phyloP scores from a whole-genome alignment of 1,139 yeast genomes.

The Pichia norvegensis region DNA sequence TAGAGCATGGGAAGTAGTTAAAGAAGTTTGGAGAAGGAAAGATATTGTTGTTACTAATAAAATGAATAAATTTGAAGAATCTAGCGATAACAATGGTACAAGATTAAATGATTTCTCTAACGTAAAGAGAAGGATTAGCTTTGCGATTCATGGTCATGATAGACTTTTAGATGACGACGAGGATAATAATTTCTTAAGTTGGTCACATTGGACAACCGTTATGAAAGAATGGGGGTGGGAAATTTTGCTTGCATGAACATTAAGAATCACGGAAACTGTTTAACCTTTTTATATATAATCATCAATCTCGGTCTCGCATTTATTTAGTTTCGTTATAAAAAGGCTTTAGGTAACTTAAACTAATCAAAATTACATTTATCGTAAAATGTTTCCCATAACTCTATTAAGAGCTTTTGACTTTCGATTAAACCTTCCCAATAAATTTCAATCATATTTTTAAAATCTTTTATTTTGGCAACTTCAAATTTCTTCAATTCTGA shows the following conservation, averaged over 20 bases:
- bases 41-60: constrained; percentile 33
- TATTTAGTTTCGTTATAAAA: neutral
- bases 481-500: constrained; percentile 66
- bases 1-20: constrained; percentile 58
- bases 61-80: constrained; percentile 2
- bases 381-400: constrained; percentile 88
- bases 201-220: constrained; percentile 60
- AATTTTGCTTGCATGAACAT: constrained; percentile 37
- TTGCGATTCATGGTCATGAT: constrained; percentile 38
- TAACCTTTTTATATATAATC: neutral
- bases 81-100: constrained; percentile 2
- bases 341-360: no score
- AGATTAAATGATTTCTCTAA: constrained; percentile 20
- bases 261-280: neutral
- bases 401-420: constrained; percentile 90
- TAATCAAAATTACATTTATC: constrained; percentile 33
- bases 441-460: constrained; percentile 83
- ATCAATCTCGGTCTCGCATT: neutral
- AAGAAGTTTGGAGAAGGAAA: constrained; percentile 61
- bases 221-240: constrained; percentile 78
- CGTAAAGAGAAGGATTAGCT: constrained; percentile 27
- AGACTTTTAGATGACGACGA: constrained; percentile 28
- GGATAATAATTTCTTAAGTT: constrained; percentile 37
- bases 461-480: constrained; percentile 70
- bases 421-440: constrained; percentile 88